Evolutionary conservation across 2,329 filamentous ascomycete species (phyloP), one percentile per base, ranked within the genome.

Genomic region (Tolypocladium pustulatum): DNA sequence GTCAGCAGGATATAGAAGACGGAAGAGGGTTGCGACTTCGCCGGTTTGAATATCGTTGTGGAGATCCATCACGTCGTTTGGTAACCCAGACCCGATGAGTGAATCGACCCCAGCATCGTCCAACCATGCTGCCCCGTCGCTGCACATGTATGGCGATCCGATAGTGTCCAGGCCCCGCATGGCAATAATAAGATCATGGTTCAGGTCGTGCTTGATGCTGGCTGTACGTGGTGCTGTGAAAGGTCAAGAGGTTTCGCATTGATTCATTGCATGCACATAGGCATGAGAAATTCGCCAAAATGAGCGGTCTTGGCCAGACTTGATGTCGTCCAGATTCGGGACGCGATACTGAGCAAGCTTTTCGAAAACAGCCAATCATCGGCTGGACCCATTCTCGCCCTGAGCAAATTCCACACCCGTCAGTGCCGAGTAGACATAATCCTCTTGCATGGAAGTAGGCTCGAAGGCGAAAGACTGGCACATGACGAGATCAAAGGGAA

Each of bases 401-500:
- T 54, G 56, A 13, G 54, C 41, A 58, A 58, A 61, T 40, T 61
- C 56, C 15, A 60, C 13, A 8, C 58, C 60, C 4, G 54, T 60
- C 43, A 61, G 40, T 7, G 60, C 38, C 9, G 60, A 56, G 54
- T 58, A 57, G 20, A 60, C 59, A 34, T 62, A 62, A 34, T 62
- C 54, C 15, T 57, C 59, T 20, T 46, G 57, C 8, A 49, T 17
- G 8, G 59, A 40, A 6, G 53, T 46, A 4, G 43, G 43, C 40
- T 60, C 60, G 27, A 59, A 54, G 2, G 54, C 55, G 54, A 60
- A 60, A 2, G 61, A 41, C 43, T 60, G 51, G 38, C 61, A 62
- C 59, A 60, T 62, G 52, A 62, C 59, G 57, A 62, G 59, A 52
- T 60, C 59, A 17, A 60, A 58, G 32, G 61, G 61, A 38, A 62